Base-by-base conservation (phyloP, 306 rosid genomes). In the Dalbergia cultrata region DNA sequence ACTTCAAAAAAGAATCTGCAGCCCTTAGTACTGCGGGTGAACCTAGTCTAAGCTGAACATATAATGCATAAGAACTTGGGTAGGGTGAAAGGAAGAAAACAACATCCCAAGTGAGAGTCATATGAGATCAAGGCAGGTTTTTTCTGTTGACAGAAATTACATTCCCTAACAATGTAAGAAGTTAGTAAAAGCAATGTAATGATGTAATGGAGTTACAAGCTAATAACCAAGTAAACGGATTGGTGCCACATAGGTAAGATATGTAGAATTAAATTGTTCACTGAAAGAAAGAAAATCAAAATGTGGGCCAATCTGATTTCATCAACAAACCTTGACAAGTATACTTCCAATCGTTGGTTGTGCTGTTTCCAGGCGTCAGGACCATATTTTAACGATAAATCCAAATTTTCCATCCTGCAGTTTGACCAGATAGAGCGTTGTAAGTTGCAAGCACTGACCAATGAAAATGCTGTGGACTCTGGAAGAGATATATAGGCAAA, bases 341-440 rank as follows among this genome's bases (percentile, higher is more conserved):
- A 87, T 53, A 84, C 91, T 82, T 93, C 93, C 87, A 93, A 87
- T 70, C 89, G 88, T 61, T 84, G 89, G 81, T 93, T 95, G 88
- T 91, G 92, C 76, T 75, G 90, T 89, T 89, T 93, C 98, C 98
- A 95, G 18, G 92, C 88, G 63, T 95, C 97, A 34, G 98, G 85
- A 19, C 97, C 97, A 83, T 93, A 86, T 85, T 95, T 93, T 18
- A 88, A 88, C 87, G 86, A 84, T 86, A 95, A 83, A 12, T 95
- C 99, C 88, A 93, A 78, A 86, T 95, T 95, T 80, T 95, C 99
- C 81, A 89, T 88, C 92, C 98, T 95, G 86, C 80, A 80, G 85
- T 80, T 22, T 17, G 22, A 58, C 75, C 74, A 70, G 57, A 50
- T 59, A 50, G 14, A 79, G 54, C 83, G 74, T 53, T 50, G 71